Evolutionary conservation across 208 protist species (phyloP).

Genomic region (Wallacemonas sp.): DNA sequence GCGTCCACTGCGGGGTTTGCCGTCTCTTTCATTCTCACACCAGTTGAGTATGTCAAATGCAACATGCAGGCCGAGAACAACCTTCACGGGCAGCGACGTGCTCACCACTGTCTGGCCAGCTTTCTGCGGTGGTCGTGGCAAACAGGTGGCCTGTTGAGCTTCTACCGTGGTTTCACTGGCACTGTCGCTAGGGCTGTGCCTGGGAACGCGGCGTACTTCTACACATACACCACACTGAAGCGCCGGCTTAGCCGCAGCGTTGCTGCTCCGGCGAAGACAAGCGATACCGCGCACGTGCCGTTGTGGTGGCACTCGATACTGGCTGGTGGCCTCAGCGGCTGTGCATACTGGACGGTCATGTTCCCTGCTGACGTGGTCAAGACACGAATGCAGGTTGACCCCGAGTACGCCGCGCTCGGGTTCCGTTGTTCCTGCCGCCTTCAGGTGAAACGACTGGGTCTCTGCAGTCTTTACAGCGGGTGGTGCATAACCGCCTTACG

Average conservation of each 20-base stretch:
- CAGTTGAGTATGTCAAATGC: constrained; percentile 65
- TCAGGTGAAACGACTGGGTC: constrained; percentile 15
- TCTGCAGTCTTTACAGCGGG: constrained; percentile 60
- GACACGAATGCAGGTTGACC: constrained; percentile 77
- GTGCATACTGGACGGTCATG: constrained; percentile 74
- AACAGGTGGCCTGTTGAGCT: constrained; percentile 29
- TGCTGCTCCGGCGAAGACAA: constrained; percentile 40
- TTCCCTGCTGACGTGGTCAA: constrained; percentile 87
- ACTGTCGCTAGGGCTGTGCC: constrained; percentile 66
- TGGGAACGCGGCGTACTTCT: constrained; percentile 76
- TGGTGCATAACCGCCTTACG: constrained; percentile 57
- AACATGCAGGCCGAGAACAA: constrained; percentile 44
- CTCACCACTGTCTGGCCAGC: neutral
- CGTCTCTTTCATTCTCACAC: constrained; percentile 54
- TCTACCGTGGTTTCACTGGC: constrained; percentile 64
- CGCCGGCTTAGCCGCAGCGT: constrained; percentile 15
- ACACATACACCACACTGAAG: constrained; percentile 61
- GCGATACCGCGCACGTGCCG: constrained; percentile 13
- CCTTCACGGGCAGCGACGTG: constrained; percentile 5
- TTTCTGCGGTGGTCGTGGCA: constrained; percentile 7
- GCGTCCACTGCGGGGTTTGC: constrained; percentile 39
- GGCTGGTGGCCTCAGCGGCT: constrained; percentile 69
- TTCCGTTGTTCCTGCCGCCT: constrained; percentile 16
- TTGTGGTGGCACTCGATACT: constrained; percentile 54
- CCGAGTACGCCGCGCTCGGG: constrained; percentile 8